Evolutionary conservation across 768 basidiomycete genomes (phyloP), one percentile per base, ranked within the genome.

Genomic region (Phallus indusiatus): DNA sequence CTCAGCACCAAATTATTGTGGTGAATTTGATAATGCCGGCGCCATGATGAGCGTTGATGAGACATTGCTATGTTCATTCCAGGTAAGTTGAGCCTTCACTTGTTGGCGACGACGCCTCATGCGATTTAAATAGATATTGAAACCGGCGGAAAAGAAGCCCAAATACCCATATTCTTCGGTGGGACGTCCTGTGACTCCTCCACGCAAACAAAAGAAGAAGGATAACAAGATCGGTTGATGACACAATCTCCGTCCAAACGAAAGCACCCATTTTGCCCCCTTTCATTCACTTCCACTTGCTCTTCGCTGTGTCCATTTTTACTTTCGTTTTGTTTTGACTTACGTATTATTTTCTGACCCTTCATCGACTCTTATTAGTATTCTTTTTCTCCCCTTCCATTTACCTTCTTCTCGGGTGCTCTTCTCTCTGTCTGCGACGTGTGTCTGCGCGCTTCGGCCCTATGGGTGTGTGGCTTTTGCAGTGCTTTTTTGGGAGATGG

Each of bases 41-140:
- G 95, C 95, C 35, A 99, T 99, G 95, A 99, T 98, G 95, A 94
- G 90, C 67, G 95, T 99, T 47, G 95, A 97, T 67, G 95, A 97
- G 74, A 96, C 95, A 9, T 72, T 98, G 64, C 72, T 98, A 64
- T 97, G 95, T 75, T 97, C 94, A 8, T 97, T 98, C 91, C 95
- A 97, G 75, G 93, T 94, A 63, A 61, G 78, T 64, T 22, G 34
- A 58, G 37, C 42, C 34, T 28, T 55, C 46, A 42, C 11, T 49
- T 56, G 47, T 59, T 55, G 28, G 28, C 7, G 28, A 28, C 28
- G 7, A 28, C 28, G 7, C n/a, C 57, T 52, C 35, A 61, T 34
- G 35, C 21, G 14, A 37, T 42, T 42, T 48, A n/a, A 24, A 7
- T 55, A 96, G 94, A 99, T 99, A 64, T 78, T 99, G 67, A 99